phyloP scores from a whole-genome alignment of 2,329 filamentous ascomycete genomes.

The Botrytis medusae region DNA sequence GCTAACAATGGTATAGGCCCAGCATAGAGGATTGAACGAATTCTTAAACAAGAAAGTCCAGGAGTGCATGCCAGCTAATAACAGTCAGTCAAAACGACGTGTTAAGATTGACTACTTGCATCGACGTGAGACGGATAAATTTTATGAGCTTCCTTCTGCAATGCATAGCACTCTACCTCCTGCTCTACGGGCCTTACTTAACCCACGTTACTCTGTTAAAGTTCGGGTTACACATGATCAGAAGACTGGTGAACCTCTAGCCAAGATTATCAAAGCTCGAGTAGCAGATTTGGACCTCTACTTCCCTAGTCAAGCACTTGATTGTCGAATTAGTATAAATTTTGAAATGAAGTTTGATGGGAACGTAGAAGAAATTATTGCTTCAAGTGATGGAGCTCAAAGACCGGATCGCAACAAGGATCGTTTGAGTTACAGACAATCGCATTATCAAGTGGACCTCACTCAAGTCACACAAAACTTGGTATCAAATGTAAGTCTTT shows the following conservation, averaged over 20 bases:
- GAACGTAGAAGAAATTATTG: constrained; percentile 53
- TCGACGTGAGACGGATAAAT: constrained; percentile 77
- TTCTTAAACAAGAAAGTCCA: constrained; percentile 73
- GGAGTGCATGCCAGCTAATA: constrained; percentile 56
- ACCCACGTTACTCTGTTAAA: constrained; percentile 56
- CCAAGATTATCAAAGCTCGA: constrained; percentile 89
- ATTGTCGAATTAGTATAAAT: constrained; percentile 92
- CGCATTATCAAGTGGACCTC: constrained; percentile 85
- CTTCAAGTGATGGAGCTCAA: constrained; percentile 43
- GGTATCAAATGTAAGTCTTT: constrained; percentile 36
- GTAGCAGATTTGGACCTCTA: constrained; percentile 85
- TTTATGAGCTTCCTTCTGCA: constrained; percentile 69
- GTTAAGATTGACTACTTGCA: constrained; percentile 77
- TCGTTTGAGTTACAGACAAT: constrained; percentile 84
- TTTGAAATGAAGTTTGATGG: constrained; percentile 88
- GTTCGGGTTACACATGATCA: constrained; percentile 77
- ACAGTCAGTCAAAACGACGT: constrained; percentile 44
- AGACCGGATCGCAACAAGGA: constrained; percentile 75
- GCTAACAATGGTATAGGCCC: constrained; percentile 51
- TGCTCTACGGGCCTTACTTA: constrained; percentile 60
- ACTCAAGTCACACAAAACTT: constrained; percentile 91
- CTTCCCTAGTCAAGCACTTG: constrained; percentile 73
- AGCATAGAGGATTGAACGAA: constrained; percentile 81
- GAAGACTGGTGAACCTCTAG: constrained; percentile 66
- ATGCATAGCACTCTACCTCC: constrained; percentile 62